Evolutionary conservation across 2,329 filamentous ascomycete genomes (phyloP).

Genomic region (Mycosphaerella sp.): DNA sequence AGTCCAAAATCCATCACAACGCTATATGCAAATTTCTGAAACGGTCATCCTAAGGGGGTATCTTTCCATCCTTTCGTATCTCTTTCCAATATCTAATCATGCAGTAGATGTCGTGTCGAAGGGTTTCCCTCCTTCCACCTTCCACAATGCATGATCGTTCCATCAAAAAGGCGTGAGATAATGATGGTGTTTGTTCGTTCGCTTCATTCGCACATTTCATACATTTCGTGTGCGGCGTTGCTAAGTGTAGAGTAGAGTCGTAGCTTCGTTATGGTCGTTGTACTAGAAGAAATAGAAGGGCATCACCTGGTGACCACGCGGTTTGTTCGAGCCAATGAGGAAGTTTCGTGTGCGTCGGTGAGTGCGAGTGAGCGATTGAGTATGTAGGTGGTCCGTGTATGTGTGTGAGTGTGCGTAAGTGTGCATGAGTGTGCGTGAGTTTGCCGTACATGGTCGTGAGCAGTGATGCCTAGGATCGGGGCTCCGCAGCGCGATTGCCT

Average conservation of each 20-base stretch:
- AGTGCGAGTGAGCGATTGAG: background rate
- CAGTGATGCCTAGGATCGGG: conserved; percentile 15
- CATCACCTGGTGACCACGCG: background rate
- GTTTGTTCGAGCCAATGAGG: background rate
- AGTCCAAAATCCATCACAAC: background rate
- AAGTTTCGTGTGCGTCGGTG: background rate
- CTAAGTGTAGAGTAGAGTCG: conserved; percentile 2
- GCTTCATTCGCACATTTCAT: background rate
- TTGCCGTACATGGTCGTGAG: background rate
- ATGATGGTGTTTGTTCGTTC: background rate
- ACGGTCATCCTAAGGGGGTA: background rate
- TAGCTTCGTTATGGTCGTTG: conserved; percentile 8
- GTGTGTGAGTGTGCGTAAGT: background rate
- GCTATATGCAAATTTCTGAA: background rate
- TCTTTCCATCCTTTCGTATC: background rate
- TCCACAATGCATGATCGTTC: conserved; percentile 2
- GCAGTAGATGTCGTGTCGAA: background rate
- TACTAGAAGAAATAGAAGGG: background rate
- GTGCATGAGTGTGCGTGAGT: background rate
- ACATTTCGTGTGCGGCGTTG: conserved; percentile 10
- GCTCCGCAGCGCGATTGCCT: conserved; percentile 33
- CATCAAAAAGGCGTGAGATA: background rate
- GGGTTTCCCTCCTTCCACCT: background rate
- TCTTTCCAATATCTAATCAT: background rate
- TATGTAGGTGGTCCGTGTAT: background rate